A percentile compares a stretch with the other conserved stretches of the same genome.
Evolutionary conservation across 768 basidiomycete species (phyloP).

Genomic region (Sporobolomyces pararoseus): DNA sequence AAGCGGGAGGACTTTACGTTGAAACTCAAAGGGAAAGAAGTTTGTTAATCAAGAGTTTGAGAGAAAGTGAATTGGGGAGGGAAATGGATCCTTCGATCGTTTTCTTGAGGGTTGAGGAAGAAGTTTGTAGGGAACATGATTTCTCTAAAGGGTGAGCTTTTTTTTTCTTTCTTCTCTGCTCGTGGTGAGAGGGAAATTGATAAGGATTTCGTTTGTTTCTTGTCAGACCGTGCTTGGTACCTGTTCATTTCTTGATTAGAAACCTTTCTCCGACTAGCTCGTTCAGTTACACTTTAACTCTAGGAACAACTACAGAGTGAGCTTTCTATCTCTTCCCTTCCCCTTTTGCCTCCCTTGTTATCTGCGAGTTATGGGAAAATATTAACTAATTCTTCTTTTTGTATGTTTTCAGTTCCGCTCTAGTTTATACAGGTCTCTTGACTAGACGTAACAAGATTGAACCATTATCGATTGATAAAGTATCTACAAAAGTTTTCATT

Average conservation of each 20-base stretch:
- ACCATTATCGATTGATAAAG: neutral
- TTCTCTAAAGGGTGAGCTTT: slow-evolving; percentile 63
- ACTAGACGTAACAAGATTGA: neutral
- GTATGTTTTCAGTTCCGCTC: neutral
- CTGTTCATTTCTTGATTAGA: slow-evolving; percentile 60
- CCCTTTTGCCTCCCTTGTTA: too few relatives aligned
- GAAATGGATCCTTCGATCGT: slow-evolving; percentile 59
- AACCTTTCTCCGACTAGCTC: slow-evolving; percentile 69
- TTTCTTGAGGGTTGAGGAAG: slow-evolving; percentile 60
- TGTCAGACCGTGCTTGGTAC: slow-evolving; percentile 58
- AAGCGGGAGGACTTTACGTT: slow-evolving; percentile 79
- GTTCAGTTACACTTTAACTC: slow-evolving; percentile 19
- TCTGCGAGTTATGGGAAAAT: too few relatives aligned
- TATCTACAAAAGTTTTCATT: neutral
- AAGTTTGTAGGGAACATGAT: slow-evolving; percentile 58
- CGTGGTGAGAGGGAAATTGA: too few relatives aligned
- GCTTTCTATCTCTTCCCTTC: neutral
- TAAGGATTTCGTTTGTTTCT: too few relatives aligned
- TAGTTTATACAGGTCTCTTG: neutral
- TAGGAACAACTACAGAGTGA: neutral
- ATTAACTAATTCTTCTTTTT: neutral
- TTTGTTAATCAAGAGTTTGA: slow-evolving; percentile 65
- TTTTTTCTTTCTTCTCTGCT: too few relatives aligned
- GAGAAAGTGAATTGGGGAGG: slow-evolving; percentile 66
- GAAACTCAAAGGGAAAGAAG: slow-evolving; percentile 74